These are phyloP conservation scores for Candida railenensis DNA, from an alignment of 805 yeast species.

Conservation along the genomic window DNA sequence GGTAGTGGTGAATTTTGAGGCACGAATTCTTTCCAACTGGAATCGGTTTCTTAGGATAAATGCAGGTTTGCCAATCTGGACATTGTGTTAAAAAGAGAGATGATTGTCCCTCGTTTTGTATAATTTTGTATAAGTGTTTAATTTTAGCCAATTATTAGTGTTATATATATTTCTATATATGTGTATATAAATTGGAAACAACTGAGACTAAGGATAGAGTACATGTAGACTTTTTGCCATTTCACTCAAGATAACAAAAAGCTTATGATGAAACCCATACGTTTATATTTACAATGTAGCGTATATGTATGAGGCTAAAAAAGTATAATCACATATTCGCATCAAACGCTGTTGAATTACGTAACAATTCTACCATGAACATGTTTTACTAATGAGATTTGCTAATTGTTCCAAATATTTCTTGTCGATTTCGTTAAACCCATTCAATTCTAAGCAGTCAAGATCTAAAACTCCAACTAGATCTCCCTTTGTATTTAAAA, in stretches of 20 bases:
- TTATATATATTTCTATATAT: background rate
- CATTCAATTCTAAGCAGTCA: slow-evolving; percentile 66
- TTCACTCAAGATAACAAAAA: no score
- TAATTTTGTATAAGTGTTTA: background rate
- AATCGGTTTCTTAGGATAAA: background rate
- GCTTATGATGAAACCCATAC: no score
- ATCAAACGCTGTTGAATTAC: no score
- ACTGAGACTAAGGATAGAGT: background rate
- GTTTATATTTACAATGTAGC: background rate
- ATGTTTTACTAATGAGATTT: slow-evolving; percentile 46
- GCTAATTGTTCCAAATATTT: slow-evolving; percentile 61
- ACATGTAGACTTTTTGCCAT: no score
- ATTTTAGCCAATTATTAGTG: background rate
- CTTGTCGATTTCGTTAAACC: slow-evolving; percentile 67
- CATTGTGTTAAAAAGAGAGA: background rate
- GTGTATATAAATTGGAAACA: background rate
- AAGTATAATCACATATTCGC: background rate
- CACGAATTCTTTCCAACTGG: background rate
- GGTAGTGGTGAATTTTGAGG: background rate
- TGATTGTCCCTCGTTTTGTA: background rate
- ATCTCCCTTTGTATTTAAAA: slow-evolving; percentile 36
- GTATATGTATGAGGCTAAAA: background rate
- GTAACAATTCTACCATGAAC: slow-evolving; percentile 58
- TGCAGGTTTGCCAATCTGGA: background rate
- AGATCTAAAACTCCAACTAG: slow-evolving; percentile 81